Percentiles rank a stretch among this genome's conserved stretches.
Conservation (phyloP, 2,329 filamentous ascomycete genomes). For the Emmonsia crescens region DNA sequence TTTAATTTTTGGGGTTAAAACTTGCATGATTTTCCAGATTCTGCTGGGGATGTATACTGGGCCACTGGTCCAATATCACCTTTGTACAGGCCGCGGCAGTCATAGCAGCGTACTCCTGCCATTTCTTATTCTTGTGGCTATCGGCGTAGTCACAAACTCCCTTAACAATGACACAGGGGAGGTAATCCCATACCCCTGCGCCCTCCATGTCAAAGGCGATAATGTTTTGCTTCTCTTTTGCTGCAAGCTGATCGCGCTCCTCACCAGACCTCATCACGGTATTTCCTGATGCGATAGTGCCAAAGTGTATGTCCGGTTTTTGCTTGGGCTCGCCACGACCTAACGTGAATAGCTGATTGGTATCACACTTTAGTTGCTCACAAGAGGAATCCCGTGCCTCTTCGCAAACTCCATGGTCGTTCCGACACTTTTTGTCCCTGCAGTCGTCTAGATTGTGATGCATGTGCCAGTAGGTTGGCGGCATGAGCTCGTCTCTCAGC, state of each 20-base stretch:
- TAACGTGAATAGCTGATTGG: neutral
- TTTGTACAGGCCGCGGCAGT: neutral
- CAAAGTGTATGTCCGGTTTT: neutral
- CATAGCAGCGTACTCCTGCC: neutral
- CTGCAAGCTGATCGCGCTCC: neutral
- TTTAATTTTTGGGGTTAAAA: neutral
- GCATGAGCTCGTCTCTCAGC: neutral
- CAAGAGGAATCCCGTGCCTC: neutral
- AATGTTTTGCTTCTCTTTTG: neutral
- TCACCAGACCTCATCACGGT: neutral
- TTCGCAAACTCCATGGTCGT: neutral
- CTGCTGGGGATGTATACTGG: neutral
- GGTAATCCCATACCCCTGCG: neutral
- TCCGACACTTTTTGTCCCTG: no score
- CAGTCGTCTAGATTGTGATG: neutral
- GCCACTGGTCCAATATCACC: neutral
- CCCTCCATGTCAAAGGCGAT: neutral
- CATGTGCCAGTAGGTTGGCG: neutral
- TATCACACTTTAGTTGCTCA: neutral
- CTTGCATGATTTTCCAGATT: neutral
- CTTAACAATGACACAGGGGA: neutral
- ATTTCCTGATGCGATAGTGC: neutral
- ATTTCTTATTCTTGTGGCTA: neutral
- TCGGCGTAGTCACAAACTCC: neutral
- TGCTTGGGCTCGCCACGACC: neutral